Evolutionary conservation across 352 stramenopile species (phyloP), one percentile per base, ranked within the genome.

Genomic region (Blastocystis sp.): DNA sequence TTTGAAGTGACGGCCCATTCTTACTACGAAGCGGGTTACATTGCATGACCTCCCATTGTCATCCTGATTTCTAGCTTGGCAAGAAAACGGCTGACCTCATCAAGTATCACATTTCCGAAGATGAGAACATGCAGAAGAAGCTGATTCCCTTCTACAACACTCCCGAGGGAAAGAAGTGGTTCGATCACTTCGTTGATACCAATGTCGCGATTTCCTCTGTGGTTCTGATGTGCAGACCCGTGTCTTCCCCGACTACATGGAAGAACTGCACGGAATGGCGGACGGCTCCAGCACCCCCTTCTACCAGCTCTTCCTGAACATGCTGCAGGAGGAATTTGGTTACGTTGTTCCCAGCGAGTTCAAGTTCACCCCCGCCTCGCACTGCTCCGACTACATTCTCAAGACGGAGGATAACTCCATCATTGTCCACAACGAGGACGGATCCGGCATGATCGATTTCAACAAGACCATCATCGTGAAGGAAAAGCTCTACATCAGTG

Each of bases 131-230:
- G 64, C 64, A 79, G 41, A 76, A 88, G 48, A 79, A 76, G 45
- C 65, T 88, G 21, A 79, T 79, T 88, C 78, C 78, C 11, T 88
- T 88, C 45, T 88, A 88, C 43, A 69, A 88, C 45, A 88, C 78
- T 3, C 14, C 62, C 21, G 67, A 88, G 60, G 78, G 78, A 79
- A 64, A 77, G 48, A 79, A 88, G 34, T 79, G 64, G 64, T 88
- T 69, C 53, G 62, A 77, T 48, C 64, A 88, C 43, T 79, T 88
- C 38, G 19, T 76, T 2, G 60, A 88, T 45, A 88, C 48, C 5
- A 84, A 84, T 38, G 74, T 84, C 67, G 4, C 2, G 21, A 4
- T 23, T 28, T 48, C 19, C n/a, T 17, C 19, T 40, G 10, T 59
- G 19, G 2, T 7, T 41, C 21, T 65, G 23, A 4, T 52, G 23